phyloP scores from a whole-genome alignment of 345 rosid genomes.

The Clarkia xantiana region DNA sequence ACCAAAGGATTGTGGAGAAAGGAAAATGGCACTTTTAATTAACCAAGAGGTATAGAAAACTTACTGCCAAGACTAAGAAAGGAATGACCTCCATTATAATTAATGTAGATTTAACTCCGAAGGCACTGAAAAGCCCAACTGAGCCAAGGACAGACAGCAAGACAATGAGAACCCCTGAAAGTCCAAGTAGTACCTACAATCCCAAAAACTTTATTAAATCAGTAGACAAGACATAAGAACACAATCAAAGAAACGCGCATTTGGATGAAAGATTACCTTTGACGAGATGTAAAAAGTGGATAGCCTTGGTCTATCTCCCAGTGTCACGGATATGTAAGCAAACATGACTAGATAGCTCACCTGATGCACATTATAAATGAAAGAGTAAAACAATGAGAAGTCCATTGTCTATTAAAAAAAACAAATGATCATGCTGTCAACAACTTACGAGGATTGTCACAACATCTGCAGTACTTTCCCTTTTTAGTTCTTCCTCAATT shows the following conservation, averaged over 20 bases:
- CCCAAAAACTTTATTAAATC: constrained; percentile 3
- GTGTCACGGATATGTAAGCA: constrained; percentile 69
- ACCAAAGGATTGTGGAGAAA: too few relatives aligned
- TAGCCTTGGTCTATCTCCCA: constrained; percentile 59
- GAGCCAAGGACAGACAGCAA: constrained; percentile 94
- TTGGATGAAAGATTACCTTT: constrained; percentile 33
- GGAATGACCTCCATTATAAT: constrained; percentile 99
- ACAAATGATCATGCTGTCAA: neutral
- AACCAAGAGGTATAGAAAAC: constrained; percentile 17
- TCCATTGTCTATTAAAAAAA: neutral
- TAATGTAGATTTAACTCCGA: constrained; percentile 85
- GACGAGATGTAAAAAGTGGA: constrained; percentile 63
- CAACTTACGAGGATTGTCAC: constrained; percentile 59
- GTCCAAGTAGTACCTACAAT: constrained; percentile 76
- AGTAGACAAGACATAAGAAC: constrained; percentile 1
- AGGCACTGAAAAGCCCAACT: constrained; percentile 75
- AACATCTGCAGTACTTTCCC: constrained; percentile 88
- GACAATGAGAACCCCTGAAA: constrained; percentile 88
- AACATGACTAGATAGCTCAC: constrained; percentile 95
- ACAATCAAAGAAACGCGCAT: too few relatives aligned
- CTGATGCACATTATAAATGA: constrained; percentile 18
- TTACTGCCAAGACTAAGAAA: constrained; percentile 92
- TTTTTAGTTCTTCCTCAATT: constrained; percentile 88
- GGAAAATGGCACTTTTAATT: neutral
- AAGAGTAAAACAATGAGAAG: neutral